Conservation (phyloP, 768 basidiomycete species). For the Coprinellus micaceus region DNA sequence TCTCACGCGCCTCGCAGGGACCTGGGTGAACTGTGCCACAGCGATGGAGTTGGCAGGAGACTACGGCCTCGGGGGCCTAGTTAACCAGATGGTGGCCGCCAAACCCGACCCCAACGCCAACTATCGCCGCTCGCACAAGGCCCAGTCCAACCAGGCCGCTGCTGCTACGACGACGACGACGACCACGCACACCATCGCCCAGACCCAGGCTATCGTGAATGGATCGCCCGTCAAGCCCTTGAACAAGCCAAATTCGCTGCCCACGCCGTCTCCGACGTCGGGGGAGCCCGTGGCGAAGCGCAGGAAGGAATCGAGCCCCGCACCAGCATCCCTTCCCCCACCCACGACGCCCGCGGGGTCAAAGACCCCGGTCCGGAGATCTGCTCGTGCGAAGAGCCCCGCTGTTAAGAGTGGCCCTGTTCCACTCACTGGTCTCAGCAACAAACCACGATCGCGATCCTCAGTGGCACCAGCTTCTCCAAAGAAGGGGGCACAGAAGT, state of each 20-base stretch:
- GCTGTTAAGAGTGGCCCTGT: constrained; percentile 6
- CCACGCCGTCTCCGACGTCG: constrained; percentile 39
- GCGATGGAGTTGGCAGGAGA: constrained; percentile 65
- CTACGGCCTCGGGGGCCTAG: constrained; percentile 61
- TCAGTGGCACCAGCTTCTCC: constrained; percentile 21
- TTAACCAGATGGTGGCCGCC: constrained; percentile 66
- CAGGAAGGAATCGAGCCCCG: constrained; percentile 60
- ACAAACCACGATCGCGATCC: constrained; percentile 23
- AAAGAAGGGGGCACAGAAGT: constrained; percentile 33
- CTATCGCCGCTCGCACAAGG: constrained; percentile 69
- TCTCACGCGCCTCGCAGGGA: constrained; percentile 80
- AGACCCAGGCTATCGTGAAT: constrained; percentile 4
- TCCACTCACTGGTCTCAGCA: background rate
- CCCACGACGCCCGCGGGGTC: constrained; percentile 6
- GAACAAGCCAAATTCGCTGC: constrained; percentile 22
- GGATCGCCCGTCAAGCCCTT: constrained; percentile 18
- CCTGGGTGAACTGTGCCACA: constrained; percentile 70
- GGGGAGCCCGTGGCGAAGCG: constrained; percentile 48
- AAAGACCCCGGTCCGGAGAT: constrained; percentile 14
- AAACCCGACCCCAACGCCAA: constrained; percentile 70
- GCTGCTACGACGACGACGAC: constrained; percentile 34
- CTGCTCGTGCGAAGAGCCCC: constrained; percentile 18
- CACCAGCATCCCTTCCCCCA: constrained; percentile 22
- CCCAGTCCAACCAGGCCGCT: constrained; percentile 26
- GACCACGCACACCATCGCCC: constrained; percentile 11